Evolutionary conservation across 192 early-diverging fungal species (phyloP).

Genomic region (Coemansia erecta): DNA sequence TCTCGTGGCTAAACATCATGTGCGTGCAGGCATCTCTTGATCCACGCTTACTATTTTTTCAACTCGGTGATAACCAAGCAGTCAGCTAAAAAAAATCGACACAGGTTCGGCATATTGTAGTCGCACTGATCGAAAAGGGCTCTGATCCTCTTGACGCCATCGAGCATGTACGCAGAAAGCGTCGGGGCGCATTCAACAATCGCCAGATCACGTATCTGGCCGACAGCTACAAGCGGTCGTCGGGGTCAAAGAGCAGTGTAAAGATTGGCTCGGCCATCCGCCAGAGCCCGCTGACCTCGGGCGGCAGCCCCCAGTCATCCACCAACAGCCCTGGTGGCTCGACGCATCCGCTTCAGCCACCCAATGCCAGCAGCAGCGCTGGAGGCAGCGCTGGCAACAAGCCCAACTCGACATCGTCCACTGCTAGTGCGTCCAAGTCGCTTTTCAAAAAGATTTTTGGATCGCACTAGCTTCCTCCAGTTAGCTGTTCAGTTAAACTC

Average conservation of each 20-base stretch:
- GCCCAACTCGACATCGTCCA: conserved; percentile 12
- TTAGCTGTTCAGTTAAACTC: not conserved
- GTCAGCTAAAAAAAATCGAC: too few relatives aligned
- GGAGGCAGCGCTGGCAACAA: conserved; percentile 5
- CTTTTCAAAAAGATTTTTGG: conserved; percentile 56
- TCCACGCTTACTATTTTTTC: too few relatives aligned
- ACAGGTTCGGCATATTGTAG: conserved; percentile 9
- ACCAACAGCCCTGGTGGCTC: conserved; percentile 17
- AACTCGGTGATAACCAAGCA: too few relatives aligned
- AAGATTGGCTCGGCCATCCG: conserved; percentile 27
- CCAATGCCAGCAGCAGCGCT: too few relatives aligned
- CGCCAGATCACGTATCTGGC: conserved; percentile 67
- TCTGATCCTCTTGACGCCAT: conserved; percentile 76
- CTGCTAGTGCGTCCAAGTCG: conserved; percentile 23
- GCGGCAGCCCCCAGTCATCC: conserved; percentile 4
- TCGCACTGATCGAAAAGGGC: conserved; percentile 76
- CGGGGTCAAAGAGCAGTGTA: conserved; percentile 28
- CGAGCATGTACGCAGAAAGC: conserved; percentile 67
- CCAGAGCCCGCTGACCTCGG: conserved; percentile 19
- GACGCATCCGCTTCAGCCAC: conserved; percentile 3
- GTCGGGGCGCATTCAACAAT: conserved; percentile 80
- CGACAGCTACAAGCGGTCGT: conserved; percentile 48
- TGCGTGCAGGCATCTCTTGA: too few relatives aligned
- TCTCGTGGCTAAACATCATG: too few relatives aligned
- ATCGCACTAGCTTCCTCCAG: conserved; percentile 32